Base-by-base conservation (phyloP, 352 stramenopile species). In the Pythium dissotocum region DNA sequence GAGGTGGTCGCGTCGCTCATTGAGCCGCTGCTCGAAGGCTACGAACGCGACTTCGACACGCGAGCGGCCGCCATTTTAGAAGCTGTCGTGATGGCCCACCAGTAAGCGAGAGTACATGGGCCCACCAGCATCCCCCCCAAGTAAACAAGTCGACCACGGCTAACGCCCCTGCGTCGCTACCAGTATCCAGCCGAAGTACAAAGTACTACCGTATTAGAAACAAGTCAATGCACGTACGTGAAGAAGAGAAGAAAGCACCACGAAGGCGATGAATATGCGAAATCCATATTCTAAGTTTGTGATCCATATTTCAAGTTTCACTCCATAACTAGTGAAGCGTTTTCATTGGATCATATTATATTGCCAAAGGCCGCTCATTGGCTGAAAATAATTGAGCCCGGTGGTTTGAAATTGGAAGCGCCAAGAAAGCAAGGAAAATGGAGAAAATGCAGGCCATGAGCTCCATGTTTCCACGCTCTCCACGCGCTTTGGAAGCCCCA, bases 11-110 rank as follows among this genome's bases (percentile, higher is more conserved):
- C 73, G 1, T 71, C 77, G 21, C 71, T 86, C 73, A 80, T 93
- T 21, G 70, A 76, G 21, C 82, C 82, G 61, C 75, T 90, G 58
- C 69, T 91, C 12, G 75, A 73, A 28, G 70, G 80, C 56, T 91
- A 91, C 71, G 80, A 91, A 49, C 59, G 72, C 10, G 79, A 90
- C 63, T 90, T 90, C 57, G 68, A 69, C 33, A 64, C 69, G 26
- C 79, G 82, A 18, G 64, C 79, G 10, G 77, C 85, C 38, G 63
- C 77, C n/a, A 80, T 88, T 12, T 71, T 90, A 16, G 77, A 87
- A 48, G 67, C 72, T 18, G 59, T 81, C n/a, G 54, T 75, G 14
- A 44, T 52, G 10, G 58, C 66, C 30, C 62, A 74, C 38, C 56
- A 74, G 56, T 69, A 33, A 63, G 24, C 28, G 2, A 5, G 21